Conservation (phyloP, 257 asterid genomes). For the Nicotiana tomentosiformis region DNA sequence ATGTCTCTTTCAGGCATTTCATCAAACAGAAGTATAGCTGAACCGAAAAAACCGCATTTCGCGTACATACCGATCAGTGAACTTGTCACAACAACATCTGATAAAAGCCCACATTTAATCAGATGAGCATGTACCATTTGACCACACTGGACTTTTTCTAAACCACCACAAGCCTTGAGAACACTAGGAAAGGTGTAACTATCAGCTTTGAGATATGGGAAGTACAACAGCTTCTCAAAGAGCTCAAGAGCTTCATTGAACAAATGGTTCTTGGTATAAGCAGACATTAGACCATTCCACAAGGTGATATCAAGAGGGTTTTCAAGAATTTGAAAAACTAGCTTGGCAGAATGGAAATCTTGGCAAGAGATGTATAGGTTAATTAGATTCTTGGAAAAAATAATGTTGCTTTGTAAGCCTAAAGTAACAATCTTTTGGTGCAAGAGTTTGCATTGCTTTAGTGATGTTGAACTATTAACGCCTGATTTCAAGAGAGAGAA, state of each 20-base stretch:
- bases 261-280: slow-evolving; percentile 51
- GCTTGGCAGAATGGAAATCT: slow-evolving; percentile 35
- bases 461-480: slow-evolving; percentile 16
- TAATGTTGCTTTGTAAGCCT: slow-evolving; percentile 48
- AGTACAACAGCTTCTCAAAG: slow-evolving; percentile 28
- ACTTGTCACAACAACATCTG: slow-evolving; percentile 62
- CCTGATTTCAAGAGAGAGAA: slow-evolving; percentile 40
- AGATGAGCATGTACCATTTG: slow-evolving; percentile 47
- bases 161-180: slow-evolving; percentile 67
- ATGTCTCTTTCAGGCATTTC: slow-evolving; percentile 71
- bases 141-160: slow-evolving; percentile 40
- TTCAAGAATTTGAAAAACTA: slow-evolving; percentile 38
- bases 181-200: slow-evolving; percentile 69
- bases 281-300: slow-evolving; percentile 70
- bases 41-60: slow-evolving; percentile 39
- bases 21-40: slow-evolving; percentile 56
- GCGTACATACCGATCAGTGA: slow-evolving; percentile 54
- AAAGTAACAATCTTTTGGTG: slow-evolving; percentile 51
- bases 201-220: slow-evolving; percentile 50
- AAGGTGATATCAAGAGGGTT: slow-evolving; percentile 57
- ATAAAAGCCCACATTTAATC: slow-evolving; percentile 43
- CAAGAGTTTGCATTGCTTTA: slow-evolving; percentile 27
- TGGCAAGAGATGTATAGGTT: slow-evolving; percentile 47
- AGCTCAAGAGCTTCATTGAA: slow-evolving; percentile 44
- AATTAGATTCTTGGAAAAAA: slow-evolving; percentile 54